Percentiles rank a stretch among this genome's conserved stretches.
Conservation (phyloP, 176 grass and related monocot species). For the Pharus latifolius region DNA sequence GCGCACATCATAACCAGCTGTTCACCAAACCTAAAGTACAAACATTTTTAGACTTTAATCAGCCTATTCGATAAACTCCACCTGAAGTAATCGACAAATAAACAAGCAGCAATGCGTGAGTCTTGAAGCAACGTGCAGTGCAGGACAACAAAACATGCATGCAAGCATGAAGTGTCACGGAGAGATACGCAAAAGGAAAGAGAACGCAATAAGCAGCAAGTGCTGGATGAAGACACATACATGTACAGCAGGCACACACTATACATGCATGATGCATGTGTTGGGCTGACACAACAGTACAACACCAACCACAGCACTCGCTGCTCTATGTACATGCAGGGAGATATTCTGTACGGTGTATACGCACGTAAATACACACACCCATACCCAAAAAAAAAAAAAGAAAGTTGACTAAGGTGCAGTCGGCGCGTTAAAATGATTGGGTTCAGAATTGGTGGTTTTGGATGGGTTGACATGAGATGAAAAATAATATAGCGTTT, state of each 20-base stretch:
- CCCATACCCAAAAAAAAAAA: too few relatives aligned
- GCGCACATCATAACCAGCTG: neutral
- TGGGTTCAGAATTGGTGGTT: too few relatives aligned
- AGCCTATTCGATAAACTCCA: neutral
- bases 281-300: too few relatives aligned
- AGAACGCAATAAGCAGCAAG: neutral
- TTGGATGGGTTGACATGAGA: too few relatives aligned
- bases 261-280: too few relatives aligned
- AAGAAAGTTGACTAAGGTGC: too few relatives aligned
- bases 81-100: neutral
- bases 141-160: neutral
- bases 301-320: neutral
- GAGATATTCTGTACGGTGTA: too few relatives aligned
- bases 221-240: too few relatives aligned
- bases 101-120: neutral
- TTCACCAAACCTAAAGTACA: conserved; percentile 7
- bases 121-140: neutral
- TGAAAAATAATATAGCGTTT: too few relatives aligned
- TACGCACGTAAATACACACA: neutral
- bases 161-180: neutral
- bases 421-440: too few relatives aligned
- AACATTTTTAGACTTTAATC: neutral
- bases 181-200: neutral
- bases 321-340: too few relatives aligned
- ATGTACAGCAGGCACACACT: too few relatives aligned